A percentile compares a stretch with the other conserved stretches of the same genome.
Conservation (phyloP, 2,329 filamentous ascomycete species). For the Dothideomycetidae sp. region DNA sequence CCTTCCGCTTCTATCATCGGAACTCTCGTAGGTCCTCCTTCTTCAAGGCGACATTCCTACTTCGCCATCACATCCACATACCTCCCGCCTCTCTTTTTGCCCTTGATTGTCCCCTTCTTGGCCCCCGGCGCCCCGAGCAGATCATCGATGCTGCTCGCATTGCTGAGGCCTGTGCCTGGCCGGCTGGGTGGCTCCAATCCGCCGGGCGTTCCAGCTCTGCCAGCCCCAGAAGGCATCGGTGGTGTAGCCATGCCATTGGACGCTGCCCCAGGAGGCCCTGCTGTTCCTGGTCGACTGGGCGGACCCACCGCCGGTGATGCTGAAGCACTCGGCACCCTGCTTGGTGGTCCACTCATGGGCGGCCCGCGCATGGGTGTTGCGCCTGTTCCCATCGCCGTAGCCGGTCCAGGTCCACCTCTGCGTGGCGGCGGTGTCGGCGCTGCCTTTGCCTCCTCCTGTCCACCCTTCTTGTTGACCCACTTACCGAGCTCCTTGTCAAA, state of each 20-base stretch:
- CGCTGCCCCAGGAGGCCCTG: constrained; percentile 9
- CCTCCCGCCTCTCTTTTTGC: constrained; percentile 68
- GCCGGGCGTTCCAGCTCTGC: constrained; percentile 15
- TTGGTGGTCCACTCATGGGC: constrained; percentile 16
- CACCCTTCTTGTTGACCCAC: constrained; percentile 93
- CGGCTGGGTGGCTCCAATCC: constrained; percentile 43
- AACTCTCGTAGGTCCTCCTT: too few relatives aligned
- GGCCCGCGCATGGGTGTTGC: too few relatives aligned
- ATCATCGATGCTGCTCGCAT: constrained; percentile 90
- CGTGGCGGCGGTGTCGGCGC: constrained; percentile 55
- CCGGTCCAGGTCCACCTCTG: constrained; percentile 7
- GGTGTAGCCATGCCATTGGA: constrained; percentile 17
- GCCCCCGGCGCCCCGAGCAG: constrained; percentile 61
- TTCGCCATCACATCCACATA: constrained; percentile 97
- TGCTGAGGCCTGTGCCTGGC: constrained; percentile 71
- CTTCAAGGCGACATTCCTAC: too few relatives aligned
- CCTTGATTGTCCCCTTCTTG: constrained; percentile 46
- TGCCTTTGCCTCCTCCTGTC: constrained; percentile 43
- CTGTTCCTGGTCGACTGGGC: constrained; percentile 19
- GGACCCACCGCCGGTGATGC: constrained; percentile 16
- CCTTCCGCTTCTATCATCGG: too few relatives aligned
- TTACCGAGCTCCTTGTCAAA: constrained; percentile 94
- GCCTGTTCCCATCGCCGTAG: too few relatives aligned
- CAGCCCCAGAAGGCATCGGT: constrained; percentile 23
- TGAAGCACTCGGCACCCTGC: constrained; percentile 15